Evolutionary conservation across 345 rosid species (phyloP), one percentile per base, ranked within the genome.

Genomic region (Syzygium grande): DNA sequence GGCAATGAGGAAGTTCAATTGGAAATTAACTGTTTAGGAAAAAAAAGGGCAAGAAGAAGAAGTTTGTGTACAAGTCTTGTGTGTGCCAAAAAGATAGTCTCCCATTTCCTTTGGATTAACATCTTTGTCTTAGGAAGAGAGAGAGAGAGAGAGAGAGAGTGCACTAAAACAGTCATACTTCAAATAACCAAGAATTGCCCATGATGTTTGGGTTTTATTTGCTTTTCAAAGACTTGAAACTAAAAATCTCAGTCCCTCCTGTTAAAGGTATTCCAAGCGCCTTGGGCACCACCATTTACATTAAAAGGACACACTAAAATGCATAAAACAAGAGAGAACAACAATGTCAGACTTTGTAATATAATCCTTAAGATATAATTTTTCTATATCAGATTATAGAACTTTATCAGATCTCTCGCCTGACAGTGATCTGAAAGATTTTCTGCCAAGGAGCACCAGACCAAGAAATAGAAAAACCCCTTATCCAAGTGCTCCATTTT

Each of bases 361-460:
- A 54, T 68, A 68, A 51, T 17, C 59, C 78, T 68, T 34, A 68
- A 23, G 9, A 30, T 41, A 85, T 52, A 87, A 80, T 87, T 88
- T 86, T 92, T 80, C 87, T 89, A 90, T 91, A 91, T 91, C 88
- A 88, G 77, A 86, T 91, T 89, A 91, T 93, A 92, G 89, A 89
- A 88, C 90, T 73, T 73, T 19, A 73, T 73, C 49, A 10, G 83
- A 73, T 73, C 83, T 38, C 49, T 73, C 83, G 25, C 3, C 94
- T 91, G 90, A 91, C 91, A 89, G 63, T 87, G 89, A 90, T 90
- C 89, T 88, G 89, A 88, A 55, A 90, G 92, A 92, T 92, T 90
- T 91, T 90, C 92, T 91, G 90, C 85, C 89, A 22, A 77, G 84
- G 85, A 85, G 56, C 89, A 88, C 91, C 92, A 19, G 49, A 73